Evolutionary conservation across 345 rosid genomes (phyloP).

Genomic region (Leavenworthia alabamica): DNA sequence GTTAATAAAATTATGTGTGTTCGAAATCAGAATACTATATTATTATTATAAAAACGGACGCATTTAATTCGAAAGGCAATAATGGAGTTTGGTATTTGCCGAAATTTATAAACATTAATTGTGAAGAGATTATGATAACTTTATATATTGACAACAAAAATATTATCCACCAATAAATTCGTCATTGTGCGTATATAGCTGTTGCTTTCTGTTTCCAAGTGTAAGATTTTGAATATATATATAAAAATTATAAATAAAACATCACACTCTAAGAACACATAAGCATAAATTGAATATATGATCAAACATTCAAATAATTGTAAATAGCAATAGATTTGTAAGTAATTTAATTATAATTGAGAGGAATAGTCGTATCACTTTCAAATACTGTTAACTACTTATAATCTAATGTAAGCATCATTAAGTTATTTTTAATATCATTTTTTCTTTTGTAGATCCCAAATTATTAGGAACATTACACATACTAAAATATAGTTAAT

Average conservation of each 20-base stretch:
- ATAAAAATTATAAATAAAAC: too few species aligned
- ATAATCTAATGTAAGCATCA: too few species aligned
- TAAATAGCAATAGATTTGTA: background rate
- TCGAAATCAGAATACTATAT: too few species aligned
- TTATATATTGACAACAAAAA: background rate
- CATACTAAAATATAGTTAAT: background rate
- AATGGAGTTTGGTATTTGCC: constrained; percentile 42
- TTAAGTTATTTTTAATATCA: too few species aligned
- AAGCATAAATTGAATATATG: background rate
- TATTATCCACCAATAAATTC: constrained; percentile 4
- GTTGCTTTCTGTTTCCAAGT: constrained; percentile 5
- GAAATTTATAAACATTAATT: constrained; percentile 39
- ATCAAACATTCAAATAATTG: constrained; percentile 9
- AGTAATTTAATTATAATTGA: too few species aligned
- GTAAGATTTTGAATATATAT: background rate
- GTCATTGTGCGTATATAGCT: constrained; percentile 1
- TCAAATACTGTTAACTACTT: too few species aligned
- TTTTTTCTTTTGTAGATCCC: background rate
- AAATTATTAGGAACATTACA: constrained; percentile 21
- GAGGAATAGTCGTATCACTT: too few species aligned
- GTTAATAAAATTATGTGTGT: too few species aligned
- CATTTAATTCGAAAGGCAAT: too few species aligned
- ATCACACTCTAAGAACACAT: background rate
- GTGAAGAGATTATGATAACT: constrained; percentile 13
- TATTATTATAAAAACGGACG: too few species aligned